Conservation (phyloP, 2,329 filamentous ascomycete species). For the Botryosphaeria agaves region DNA sequence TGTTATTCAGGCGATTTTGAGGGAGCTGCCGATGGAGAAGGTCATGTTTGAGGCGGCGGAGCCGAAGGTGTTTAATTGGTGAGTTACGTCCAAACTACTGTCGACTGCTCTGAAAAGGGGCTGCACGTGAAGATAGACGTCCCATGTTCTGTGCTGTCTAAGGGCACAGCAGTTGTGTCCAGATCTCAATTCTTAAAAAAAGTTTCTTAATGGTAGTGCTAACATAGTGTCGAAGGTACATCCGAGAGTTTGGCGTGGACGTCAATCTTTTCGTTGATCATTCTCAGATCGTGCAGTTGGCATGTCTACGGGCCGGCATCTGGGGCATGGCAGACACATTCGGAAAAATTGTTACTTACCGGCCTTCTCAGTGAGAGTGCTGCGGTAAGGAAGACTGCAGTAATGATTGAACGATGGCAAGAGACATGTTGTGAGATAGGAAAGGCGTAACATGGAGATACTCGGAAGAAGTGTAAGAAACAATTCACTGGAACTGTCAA, state of each 20-base stretch:
- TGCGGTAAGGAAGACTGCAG: too few species aligned
- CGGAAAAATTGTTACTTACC: slow-evolving; percentile 28
- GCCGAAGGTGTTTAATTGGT: slow-evolving; percentile 34
- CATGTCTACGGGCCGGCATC: slow-evolving; percentile 32
- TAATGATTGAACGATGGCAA: too few species aligned
- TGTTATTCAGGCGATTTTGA: slow-evolving; percentile 34
- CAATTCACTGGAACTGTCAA: too few species aligned
- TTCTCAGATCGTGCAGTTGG: slow-evolving; percentile 39
- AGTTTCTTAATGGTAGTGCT: neutral
- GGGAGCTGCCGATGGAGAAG: slow-evolving; percentile 31
- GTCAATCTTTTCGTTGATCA: slow-evolving; percentile 41
- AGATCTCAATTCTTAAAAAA: neutral
- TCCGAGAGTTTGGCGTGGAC: slow-evolving; percentile 37
- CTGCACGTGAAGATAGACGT: too few species aligned
- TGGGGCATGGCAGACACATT: slow-evolving; percentile 40
- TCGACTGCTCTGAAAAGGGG: too few species aligned
- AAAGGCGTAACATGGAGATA: too few species aligned
- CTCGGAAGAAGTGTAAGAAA: too few species aligned
- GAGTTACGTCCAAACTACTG: too few species aligned
- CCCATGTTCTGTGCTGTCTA: too few species aligned
- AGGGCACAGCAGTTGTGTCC: too few species aligned
- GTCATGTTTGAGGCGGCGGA: slow-evolving; percentile 43
- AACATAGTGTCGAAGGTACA: slow-evolving; percentile 24
- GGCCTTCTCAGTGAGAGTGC: neutral
- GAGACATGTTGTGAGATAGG: too few species aligned